Evolutionary conservation across 495 filamentous ascomycete species (phyloP), one percentile per base, ranked within the genome.

Genomic region (Podospora pseudopauciseta): DNA sequence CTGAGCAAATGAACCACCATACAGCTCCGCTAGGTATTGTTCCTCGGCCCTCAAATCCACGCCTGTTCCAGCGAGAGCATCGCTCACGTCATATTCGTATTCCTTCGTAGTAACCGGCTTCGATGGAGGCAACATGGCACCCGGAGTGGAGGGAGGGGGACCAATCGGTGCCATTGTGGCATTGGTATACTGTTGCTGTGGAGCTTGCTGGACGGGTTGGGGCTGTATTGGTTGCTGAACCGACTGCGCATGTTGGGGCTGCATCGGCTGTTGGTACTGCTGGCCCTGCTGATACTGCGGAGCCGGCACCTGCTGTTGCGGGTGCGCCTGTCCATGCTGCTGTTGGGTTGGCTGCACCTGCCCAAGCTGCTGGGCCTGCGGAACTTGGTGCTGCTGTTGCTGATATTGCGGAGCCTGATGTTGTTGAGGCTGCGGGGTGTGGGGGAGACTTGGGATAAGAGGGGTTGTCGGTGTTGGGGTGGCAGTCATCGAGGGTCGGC

Each of bases 1-100:
- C 54, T 72, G 72, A 18, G 71, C 69, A 65, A 76, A 80, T 39
- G 58, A 72, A 4, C 80, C 75, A 60, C 76, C 78, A 64, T 87
- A 89, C 59, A 83, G 82, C 66, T 85, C 84, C 23, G 88, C 85
- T 65, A 94, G 78, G 67, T 83, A 88, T 55, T 90, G 89, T 69
- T 94, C 92, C 75, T 97, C 93, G 74, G 90, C 92, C 63, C 86
- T 86, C 1, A 96, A 80, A 81, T 97, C 91, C 67, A 97, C 89
- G 62, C 92, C 93, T 26, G 92, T 90, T 39, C 87, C 89, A 32
- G 86, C 85, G 67, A 97, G 75, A 60, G 93, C 88, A 82, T 97
- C 93, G 60, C 86, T 89, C 62, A 92, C 81, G 53, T 86, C 84
- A 60, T 83, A 80, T 65, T 92, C 87, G 57, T 88, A 86, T 54